Evolutionary conservation across 176 grass and related monocot species (phyloP), one percentile per base, ranked within the genome.

Genomic region (Juncus effusus): DNA sequence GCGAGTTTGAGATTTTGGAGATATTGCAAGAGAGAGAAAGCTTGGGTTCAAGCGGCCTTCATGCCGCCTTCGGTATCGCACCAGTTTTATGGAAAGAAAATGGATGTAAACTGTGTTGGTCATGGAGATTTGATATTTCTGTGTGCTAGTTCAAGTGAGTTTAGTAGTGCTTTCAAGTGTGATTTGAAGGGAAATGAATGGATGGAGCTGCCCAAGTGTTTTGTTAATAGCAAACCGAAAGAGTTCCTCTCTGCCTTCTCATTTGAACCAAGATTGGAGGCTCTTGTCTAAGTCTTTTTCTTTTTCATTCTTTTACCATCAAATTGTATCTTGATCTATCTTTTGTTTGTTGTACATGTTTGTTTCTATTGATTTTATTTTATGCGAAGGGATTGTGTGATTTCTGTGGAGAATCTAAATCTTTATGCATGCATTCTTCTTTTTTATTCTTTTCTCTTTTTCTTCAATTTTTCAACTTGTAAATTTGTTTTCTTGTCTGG

Each of bases 191-290:
- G 5, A 3, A 82, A 94, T 63, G 53, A 41, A 56, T 99, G 95
- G 95, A 56, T 78, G 40, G 89, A 93, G 69, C 61, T 99, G 28
- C 83, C 85, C 0, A 78, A 14, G 36, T 73, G 73, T 53, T 53
- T 3, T 44, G 72, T 8, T 7, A 37, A 65, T 54, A 80, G 69
- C 3, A 69, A 58, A 67, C 56, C 38, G 76, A 74, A 70, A 71
- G 89, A 82, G 69, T 99, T 90, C 73, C 78, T 90, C 60, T 82
- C 89, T 60, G 82, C 86, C 13, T 80, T 99, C 85, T 82, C 85
- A 15, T 99, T 93, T 53, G 95, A 99, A 69, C 95, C 95, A 13
- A 87, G 95, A 70, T 65, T 93, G 15, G 95, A 99, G 69, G 86
- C 74, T 50, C 37, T 74, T 76, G 83, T 87, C 15, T 93, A 63